A percentile compares a stretch with the other conserved stretches of the same genome.
phyloP scores from a whole-genome alignment of 768 basidiomycete genomes.

The Lactarius akahatsu region DNA sequence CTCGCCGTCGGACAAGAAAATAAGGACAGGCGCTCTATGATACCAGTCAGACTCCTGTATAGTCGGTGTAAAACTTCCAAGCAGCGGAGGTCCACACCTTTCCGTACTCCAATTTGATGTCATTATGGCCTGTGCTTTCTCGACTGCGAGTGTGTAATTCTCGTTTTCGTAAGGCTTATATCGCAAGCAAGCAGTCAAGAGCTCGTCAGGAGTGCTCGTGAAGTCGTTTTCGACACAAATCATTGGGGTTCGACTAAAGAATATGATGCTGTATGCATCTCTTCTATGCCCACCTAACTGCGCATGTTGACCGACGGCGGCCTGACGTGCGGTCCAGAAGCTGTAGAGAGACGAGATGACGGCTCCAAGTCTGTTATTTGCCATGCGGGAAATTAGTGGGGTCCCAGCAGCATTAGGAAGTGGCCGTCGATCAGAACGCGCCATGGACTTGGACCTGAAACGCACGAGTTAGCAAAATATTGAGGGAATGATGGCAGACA shows the following conservation, averaged over 20 bases:
- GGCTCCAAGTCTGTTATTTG: slow-evolving; percentile 54
- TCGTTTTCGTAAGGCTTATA: slow-evolving; percentile 42
- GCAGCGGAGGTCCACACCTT: slow-evolving; percentile 35
- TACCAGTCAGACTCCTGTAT: slow-evolving; percentile 17
- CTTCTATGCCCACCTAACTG: slow-evolving; percentile 36
- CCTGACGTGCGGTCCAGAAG: slow-evolving; percentile 55
- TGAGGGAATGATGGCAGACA: not conserved
- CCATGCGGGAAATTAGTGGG: slow-evolving; percentile 36
- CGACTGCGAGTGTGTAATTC: slow-evolving; percentile 44
- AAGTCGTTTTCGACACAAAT: slow-evolving; percentile 46
- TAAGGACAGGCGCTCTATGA: slow-evolving; percentile 48
- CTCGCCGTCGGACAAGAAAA: slow-evolving; percentile 59
- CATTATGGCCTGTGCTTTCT: slow-evolving; percentile 40
- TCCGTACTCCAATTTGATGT: slow-evolving; percentile 51
- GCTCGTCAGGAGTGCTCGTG: slow-evolving; percentile 43
- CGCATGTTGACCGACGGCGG: slow-evolving; percentile 34
- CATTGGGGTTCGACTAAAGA: slow-evolving; percentile 40
- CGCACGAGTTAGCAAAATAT: slow-evolving; percentile 1
- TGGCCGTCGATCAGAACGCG: slow-evolving; percentile 40
- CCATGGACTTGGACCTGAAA: slow-evolving; percentile 56
- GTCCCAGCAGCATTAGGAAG: slow-evolving; percentile 45
- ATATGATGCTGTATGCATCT: slow-evolving; percentile 55
- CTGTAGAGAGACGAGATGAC: slow-evolving; percentile 53
- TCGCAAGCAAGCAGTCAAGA: slow-evolving; percentile 42
- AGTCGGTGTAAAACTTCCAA: not conserved